Evolutionary conservation across 306 rosid species (phyloP), one percentile per base, ranked within the genome.

Genomic region (Fagus sylvatica): DNA sequence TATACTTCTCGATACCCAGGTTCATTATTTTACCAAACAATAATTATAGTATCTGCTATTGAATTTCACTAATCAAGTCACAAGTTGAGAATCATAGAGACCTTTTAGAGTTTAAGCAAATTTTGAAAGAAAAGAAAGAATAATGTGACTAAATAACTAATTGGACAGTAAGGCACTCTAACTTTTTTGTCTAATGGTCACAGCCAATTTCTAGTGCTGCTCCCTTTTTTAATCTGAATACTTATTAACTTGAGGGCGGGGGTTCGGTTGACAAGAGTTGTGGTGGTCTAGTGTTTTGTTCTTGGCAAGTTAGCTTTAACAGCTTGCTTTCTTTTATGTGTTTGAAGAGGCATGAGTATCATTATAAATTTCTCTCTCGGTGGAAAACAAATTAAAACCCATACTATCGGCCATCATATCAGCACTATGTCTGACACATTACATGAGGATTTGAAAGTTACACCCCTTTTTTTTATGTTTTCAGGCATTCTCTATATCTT

Each of bases 1-100:
- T 68, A 86, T 94, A 71, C 98, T 94, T 85, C 95, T 91, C 32
- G 97, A 91, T 80, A 88, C 96, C 15, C 98, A 93, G 97, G 98
- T 93, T 22, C 28, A 22, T 22, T 22, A 22, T 22, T 22, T 22
- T 22, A 22, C 28, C 28, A 22, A 22, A 22, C 28, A 22, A 22
- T 22, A 22, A 22, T 22, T 22, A 22, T 34, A 8, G 11, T 62
- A 3, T 36, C 7, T 1, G 19, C 9, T 15, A 62, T 34, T 34
- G 43, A 13, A 62, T 62, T 40, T 62, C 33, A 15, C 40, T 33
- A 34, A 34, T 62, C 4, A 34, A 62, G 69, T 15, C 28, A 34
- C 28, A 6, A 34, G 49, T 43, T 43, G 66, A 59, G 66, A 59
- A 32, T 59, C 66, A 4, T 9, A 59, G 39, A 59, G 66, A 59